Base-by-base conservation (phyloP, 257 asterid species). In the Ilex aquifolium region DNA sequence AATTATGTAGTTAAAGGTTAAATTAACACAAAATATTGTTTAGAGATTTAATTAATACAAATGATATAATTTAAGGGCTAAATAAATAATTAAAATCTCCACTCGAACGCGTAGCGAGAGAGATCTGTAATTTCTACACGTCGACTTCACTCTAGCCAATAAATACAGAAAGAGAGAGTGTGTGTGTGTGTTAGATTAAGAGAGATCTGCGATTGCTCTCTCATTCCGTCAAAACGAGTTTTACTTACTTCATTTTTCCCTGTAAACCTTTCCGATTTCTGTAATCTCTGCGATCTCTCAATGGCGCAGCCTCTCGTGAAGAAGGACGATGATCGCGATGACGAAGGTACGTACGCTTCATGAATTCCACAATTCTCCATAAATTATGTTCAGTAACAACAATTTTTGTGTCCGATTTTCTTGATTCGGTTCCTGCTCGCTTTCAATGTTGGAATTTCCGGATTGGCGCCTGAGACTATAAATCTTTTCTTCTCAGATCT, bases 281-380 rank as follows among this genome's bases (percentile, higher is more conserved):
- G 54, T 12, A n/a, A 49, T 11, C 10, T 49, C 54, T 49, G 54
- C 2, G 1, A 49, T 11, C 10, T 49, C 17, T 15, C 62, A 71
- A 83, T 83, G 90, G 90, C 90, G 67, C 87, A 80, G 65, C 90
- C 85, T 64, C 78, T 80, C 32, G 81, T 83, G 66, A 83, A 83
- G 77, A 83, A 83, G 72, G 90, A 83, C 80, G 90, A 83, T 13
- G 90, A 83, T 79, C 90, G 83, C 65, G 90, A 83, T 44, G 87
- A 83, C 64, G 90, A 83, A 80, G 90, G 90, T 80, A 73, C 74
- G 59, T 63, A 21, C 27, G 27, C 27, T 21, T 21, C 27, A 21
- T 21, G 27, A 36, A 2, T 8, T 36, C 42, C 42, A 8, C 8
- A 36, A 36, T 36, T 36, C 42, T 4, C 42, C 8, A 36, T 36